These are phyloP conservation scores for Salix exigua DNA, from an alignment of 345 rosid species.

Conservation along the genomic window DNA sequence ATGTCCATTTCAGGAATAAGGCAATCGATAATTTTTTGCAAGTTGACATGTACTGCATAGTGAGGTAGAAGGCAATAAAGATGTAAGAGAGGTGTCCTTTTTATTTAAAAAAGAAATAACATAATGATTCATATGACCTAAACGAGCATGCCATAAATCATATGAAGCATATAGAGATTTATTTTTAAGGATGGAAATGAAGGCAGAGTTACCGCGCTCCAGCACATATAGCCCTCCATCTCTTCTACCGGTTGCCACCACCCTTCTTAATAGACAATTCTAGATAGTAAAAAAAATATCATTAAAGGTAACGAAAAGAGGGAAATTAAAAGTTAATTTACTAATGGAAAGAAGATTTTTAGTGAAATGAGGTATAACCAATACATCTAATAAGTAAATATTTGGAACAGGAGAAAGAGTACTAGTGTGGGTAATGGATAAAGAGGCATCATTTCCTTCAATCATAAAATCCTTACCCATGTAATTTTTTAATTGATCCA, in stretches of 20 bases:
- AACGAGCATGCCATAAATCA: conserved; percentile 6
- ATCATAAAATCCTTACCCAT: conserved; percentile 12
- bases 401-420: not conserved
- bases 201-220: not conserved
- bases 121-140: not conserved
- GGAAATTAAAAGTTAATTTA: not conserved
- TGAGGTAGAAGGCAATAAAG: not conserved
- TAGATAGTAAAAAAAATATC: not conserved
- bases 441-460: conserved; percentile 1
- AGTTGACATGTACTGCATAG: conserved; percentile 3
- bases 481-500: not conserved
- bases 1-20: not conserved
- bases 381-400: conserved; percentile 3
- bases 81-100: not conserved
- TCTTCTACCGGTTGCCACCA: not conserved
- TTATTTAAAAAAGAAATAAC: not conserved
- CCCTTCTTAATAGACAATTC: not conserved
- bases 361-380: conserved; percentile 10
- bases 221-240: not conserved
- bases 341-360: conserved; percentile 15
- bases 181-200: not conserved
- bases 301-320: not conserved
- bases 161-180: not conserved
- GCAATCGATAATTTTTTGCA: not conserved
- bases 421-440: conserved; percentile 6